A percentile compares a stretch with the other conserved stretches of the same genome.
Conservation (phyloP, 176 grass and related monocot genomes). For the Aegilops bicornis region DNA sequence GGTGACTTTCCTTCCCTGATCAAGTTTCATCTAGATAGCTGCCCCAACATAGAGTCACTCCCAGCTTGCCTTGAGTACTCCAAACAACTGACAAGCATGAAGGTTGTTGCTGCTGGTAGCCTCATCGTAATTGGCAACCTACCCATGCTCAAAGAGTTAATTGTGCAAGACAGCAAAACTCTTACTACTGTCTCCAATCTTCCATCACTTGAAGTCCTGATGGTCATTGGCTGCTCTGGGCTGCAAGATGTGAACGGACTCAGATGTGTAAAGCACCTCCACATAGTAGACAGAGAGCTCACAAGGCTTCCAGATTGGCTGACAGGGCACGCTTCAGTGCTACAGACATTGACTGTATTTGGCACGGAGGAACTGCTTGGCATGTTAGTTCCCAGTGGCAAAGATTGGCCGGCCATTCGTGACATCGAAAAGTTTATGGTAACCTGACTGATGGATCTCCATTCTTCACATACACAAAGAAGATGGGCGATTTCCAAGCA, state of each 20-base stretch:
- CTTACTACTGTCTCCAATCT: slow-evolving; percentile 29
- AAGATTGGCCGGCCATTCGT: slow-evolving; percentile 18
- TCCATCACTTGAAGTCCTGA: slow-evolving; percentile 28
- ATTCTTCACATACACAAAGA: slow-evolving; percentile 35
- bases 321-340: not conserved
- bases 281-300: slow-evolving; percentile 8
- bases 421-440: slow-evolving; percentile 31
- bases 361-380: slow-evolving; percentile 24
- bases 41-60: slow-evolving; percentile 35
- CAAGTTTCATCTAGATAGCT: slow-evolving; percentile 40
- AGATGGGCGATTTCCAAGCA: not conserved
- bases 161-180: not conserved
- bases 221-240: slow-evolving; percentile 22
- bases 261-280: not conserved
- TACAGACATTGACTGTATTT: slow-evolving; percentile 9
- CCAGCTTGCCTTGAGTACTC: slow-evolving; percentile 28
- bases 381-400: not conserved
- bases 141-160: slow-evolving; percentile 5
- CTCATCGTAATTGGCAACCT: slow-evolving; percentile 31
- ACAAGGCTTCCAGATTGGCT: slow-evolving; percentile 34
- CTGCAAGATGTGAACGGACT: slow-evolving; percentile 11
- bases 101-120: slow-evolving; percentile 15
- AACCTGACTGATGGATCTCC: slow-evolving; percentile 21
- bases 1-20: slow-evolving; percentile 28
- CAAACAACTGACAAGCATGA: slow-evolving; percentile 5